Base-by-base conservation (phyloP, 2,329 filamentous ascomycete species). In the Aspergillus pseudoviridinutans region DNA sequence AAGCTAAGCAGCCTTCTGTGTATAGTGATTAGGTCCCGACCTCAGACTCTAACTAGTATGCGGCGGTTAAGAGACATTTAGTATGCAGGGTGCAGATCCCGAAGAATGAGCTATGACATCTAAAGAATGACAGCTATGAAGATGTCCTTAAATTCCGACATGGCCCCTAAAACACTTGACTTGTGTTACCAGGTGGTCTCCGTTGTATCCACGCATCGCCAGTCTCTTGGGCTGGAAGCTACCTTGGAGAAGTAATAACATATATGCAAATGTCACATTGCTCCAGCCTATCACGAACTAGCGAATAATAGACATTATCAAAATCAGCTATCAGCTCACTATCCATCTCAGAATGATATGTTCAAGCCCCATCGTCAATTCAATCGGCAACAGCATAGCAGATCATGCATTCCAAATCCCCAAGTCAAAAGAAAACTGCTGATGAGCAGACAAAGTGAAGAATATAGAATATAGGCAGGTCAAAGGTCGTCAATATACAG, bases 401-500 rank as follows among this genome's bases (percentile, higher is more conserved):
- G 32, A 17, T 35, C 32, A 17, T 47, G 5, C 44, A 27, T 27
- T 14, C 44, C 22, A 27, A 47, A 25, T 25, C 44, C 44, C 22
- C 22, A 24, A 24, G 24, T 14, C 10, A 22, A 47, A 47, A 47
- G 27, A 24, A 25, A 47, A 47, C 44, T 47, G 44, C 44, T 24
- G 22, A 47, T 47, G 44, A 47, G 44, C 44, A 47, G 44, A 47
- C 44, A 12, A 47, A 47, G 44, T 17, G 24, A 47, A 47, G 32
- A 38, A 38, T 38, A 38, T 42, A 47, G 27, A 49, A 38, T 52
- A 27, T 41, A 49, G 38, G 24, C 52, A 54, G 27, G 38, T 53
- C 28, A 52, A 56, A 56, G 27, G 50, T 56, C 54, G 54, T 56
- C 50, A 56, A 53, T 25, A 47, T 42, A 44, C 24, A 28, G 51